Evolutionary conservation across 2,329 filamentous ascomycete genomes (phyloP).

Genomic region (Penicillium sp.): DNA sequence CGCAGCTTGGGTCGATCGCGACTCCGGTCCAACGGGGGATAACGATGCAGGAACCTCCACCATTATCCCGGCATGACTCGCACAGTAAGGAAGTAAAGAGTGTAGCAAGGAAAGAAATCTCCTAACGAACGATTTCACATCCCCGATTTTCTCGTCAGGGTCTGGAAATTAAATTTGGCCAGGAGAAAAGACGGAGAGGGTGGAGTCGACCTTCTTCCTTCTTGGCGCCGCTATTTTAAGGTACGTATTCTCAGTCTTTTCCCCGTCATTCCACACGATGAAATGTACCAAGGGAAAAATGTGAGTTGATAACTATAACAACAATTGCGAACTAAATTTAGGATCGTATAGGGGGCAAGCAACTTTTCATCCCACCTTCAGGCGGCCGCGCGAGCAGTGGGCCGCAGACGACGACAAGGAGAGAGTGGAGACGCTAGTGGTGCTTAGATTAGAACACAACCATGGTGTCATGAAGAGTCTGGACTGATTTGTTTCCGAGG

Average conservation of each 20-base stretch:
- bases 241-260: background rate
- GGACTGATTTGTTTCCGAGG: background rate
- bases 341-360: background rate
- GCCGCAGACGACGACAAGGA: constrained; percentile 17
- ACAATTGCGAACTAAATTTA: background rate
- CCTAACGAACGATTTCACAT: constrained; percentile 16
- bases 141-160: constrained; percentile 11
- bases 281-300: background rate
- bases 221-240: constrained; percentile 16
- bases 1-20: constrained; percentile 24
- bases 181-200: constrained; percentile 16
- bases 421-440: constrained; percentile 23
- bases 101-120: constrained; percentile 2
- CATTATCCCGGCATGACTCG: constrained; percentile 41
- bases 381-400: constrained; percentile 26
- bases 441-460: constrained; percentile 22
- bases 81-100: constrained; percentile 9
- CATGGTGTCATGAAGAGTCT: constrained; percentile 12
- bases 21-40: constrained; percentile 26
- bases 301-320: background rate
- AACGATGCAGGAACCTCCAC: constrained; percentile 31
- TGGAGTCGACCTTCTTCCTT: constrained; percentile 12
- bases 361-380: constrained; percentile 16
- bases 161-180: constrained; percentile 20
- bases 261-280: background rate